phyloP scores from a whole-genome alignment of 345 rosid genomes.

The Aquilaria sinensis region DNA sequence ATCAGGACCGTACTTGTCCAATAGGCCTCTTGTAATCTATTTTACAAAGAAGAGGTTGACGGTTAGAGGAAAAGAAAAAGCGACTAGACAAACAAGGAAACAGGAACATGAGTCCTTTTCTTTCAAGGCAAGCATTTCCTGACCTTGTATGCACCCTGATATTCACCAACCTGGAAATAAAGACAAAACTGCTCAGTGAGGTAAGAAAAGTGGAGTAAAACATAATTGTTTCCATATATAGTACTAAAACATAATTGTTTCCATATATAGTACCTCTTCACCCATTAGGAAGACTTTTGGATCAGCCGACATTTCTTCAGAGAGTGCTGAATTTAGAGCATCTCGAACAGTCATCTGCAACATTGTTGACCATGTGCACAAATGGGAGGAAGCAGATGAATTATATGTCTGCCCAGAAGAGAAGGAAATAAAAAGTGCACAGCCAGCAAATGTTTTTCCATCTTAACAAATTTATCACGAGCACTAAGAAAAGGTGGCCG shows the following conservation, averaged over 20 bases:
- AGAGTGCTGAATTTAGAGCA: slow-evolving; percentile 80
- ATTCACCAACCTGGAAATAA: slow-evolving; percentile 82
- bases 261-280: slow-evolving; percentile 62
- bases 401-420: no score
- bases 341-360: slow-evolving; percentile 76
- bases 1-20: slow-evolving; percentile 90
- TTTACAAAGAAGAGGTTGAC: slow-evolving; percentile 6
- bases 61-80: slow-evolving; percentile 6
- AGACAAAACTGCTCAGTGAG: slow-evolving; percentile 7
- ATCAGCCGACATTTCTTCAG: slow-evolving; percentile 97
- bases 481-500: no score
- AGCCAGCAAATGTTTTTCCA: no score
- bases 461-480: no score
- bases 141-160: slow-evolving; percentile 99
- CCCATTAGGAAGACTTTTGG: slow-evolving; percentile 88
- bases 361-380: not conserved
- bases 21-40: slow-evolving; percentile 71
- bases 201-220: not conserved
- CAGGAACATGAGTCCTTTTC: not conserved
- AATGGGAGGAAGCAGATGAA: no score
- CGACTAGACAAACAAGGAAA: slow-evolving; percentile 1
- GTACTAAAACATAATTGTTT: slow-evolving; percentile 19
- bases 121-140: slow-evolving; percentile 11
- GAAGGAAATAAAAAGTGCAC: no score
- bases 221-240: slow-evolving; percentile 4